A percentile compares a stretch with the other conserved stretches of the same genome.
Conservation (phyloP, 75 land plant genomes). For the Picea sitchensis region DNA sequence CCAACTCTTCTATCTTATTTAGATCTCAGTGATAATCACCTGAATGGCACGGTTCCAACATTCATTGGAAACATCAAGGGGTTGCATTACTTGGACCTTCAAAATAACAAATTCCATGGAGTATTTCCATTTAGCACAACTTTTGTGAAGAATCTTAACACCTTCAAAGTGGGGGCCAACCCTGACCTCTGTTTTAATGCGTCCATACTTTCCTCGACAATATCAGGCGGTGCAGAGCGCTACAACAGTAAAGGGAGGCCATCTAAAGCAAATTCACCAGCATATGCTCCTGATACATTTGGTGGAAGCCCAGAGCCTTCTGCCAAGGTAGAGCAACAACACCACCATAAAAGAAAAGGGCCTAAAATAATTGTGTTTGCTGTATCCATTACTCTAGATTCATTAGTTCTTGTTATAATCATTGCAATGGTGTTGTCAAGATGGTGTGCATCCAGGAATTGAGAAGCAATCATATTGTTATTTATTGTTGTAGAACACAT, state of each 20-base stretch:
- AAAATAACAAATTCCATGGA: conserved; percentile 35
- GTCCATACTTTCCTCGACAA: too few relatives aligned
- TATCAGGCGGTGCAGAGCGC: too few relatives aligned
- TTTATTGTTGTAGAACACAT: too few relatives aligned
- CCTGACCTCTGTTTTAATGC: conserved; percentile 27
- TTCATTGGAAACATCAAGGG: conserved; percentile 10
- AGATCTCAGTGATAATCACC: conserved; percentile 25
- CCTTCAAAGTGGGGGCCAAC: conserved; percentile 21
- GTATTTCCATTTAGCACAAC: conserved; percentile 28
- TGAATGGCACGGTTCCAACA: conserved; percentile 31
- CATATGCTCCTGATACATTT: too few relatives aligned
- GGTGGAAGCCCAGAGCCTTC: too few relatives aligned
- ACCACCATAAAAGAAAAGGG: background rate
- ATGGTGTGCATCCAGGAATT: conserved; percentile 7
- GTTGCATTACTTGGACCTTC: conserved; percentile 32
- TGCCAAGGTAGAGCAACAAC: too few relatives aligned
- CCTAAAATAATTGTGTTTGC: conserved; percentile 35
- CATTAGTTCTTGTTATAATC: conserved; percentile 21
- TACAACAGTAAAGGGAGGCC: too few relatives aligned
- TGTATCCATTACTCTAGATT: conserved; percentile 30
- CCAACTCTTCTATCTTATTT: conserved; percentile 20
- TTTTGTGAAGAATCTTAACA: conserved; percentile 27
- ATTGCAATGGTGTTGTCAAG: conserved; percentile 22
- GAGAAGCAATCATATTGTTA: too few relatives aligned
- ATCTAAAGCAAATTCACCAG: too few relatives aligned